phyloP scores from a whole-genome alignment of 1,284 basidiomycete genomes.

The Nidula niveotomentosa region DNA sequence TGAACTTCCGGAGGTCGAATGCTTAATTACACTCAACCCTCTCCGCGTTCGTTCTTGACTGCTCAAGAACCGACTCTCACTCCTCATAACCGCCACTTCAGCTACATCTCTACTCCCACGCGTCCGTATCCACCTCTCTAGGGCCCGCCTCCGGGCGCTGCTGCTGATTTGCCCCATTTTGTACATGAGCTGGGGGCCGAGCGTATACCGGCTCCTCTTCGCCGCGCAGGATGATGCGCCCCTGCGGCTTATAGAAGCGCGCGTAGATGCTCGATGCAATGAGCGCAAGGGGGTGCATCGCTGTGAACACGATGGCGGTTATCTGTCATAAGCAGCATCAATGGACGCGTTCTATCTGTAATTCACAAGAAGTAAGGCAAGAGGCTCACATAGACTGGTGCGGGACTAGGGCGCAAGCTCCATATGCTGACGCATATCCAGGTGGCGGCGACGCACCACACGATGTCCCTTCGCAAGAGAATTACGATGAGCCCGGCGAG shows the following conservation, averaged over 20 bases:
- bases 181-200: background rate
- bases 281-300: constrained; percentile 13
- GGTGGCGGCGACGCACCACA: constrained; percentile 69
- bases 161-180: background rate
- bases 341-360: too few relatives aligned
- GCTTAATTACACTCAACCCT: too few relatives aligned
- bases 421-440: constrained; percentile 71
- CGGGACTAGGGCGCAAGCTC: constrained; percentile 58
- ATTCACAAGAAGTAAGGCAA: background rate
- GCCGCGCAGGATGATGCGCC: background rate
- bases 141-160: background rate
- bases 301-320: constrained; percentile 16
- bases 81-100: too few relatives aligned
- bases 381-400: constrained; percentile 55
- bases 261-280: constrained; percentile 8
- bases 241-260: constrained; percentile 1
- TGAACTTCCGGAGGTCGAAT: too few relatives aligned
- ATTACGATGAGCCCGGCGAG: constrained; percentile 57
- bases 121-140: background rate
- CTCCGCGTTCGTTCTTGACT: too few relatives aligned
- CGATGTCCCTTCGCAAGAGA: constrained; percentile 55
- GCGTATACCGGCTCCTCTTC: background rate
- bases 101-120: background rate
- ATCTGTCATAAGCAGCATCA: constrained; percentile 7
- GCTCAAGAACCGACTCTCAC: too few relatives aligned